Conservation (phyloP, 257 asterid genomes). For the Plectranthus barbatus region DNA sequence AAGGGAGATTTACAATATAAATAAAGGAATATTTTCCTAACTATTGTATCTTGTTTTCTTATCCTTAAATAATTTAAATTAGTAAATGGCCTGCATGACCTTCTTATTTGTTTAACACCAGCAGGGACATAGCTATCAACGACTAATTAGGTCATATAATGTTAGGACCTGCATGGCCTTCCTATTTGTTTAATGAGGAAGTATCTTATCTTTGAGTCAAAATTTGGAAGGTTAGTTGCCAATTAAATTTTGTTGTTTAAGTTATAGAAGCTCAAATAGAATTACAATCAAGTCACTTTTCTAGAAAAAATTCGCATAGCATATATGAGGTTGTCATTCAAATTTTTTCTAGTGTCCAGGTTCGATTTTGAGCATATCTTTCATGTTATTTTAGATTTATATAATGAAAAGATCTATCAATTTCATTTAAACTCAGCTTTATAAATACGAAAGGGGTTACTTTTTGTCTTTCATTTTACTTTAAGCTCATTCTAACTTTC, state of each 20-base stretch:
- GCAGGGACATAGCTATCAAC: neutral
- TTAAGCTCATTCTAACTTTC: neutral
- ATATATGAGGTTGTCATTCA: neutral
- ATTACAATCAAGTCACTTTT: neutral
- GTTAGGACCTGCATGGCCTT: neutral
- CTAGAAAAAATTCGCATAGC: neutral
- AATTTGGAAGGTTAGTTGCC: neutral
- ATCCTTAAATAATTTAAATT: too few relatives aligned
- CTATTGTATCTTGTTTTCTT: too few relatives aligned
- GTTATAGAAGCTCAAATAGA: neutral
- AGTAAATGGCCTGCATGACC: too few relatives aligned
- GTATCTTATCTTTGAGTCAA: neutral
- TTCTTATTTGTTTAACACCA: too few relatives aligned
- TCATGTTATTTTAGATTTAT: neutral
- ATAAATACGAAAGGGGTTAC: too few relatives aligned
- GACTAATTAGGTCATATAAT: neutral
- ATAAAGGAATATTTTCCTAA: too few relatives aligned
- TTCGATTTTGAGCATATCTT: too few relatives aligned
- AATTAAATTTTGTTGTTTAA: neutral
- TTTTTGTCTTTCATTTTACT: neutral
- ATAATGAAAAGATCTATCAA: neutral
- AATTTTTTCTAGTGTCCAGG: neutral
- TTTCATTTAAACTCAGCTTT: neutral
- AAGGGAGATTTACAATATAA: too few relatives aligned
- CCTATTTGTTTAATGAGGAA: neutral